Percentiles rank a stretch among this genome's conserved stretches.
Evolutionary conservation across 257 asterid genomes (phyloP).

Genomic region (Parsonsia alboflavescens): DNA sequence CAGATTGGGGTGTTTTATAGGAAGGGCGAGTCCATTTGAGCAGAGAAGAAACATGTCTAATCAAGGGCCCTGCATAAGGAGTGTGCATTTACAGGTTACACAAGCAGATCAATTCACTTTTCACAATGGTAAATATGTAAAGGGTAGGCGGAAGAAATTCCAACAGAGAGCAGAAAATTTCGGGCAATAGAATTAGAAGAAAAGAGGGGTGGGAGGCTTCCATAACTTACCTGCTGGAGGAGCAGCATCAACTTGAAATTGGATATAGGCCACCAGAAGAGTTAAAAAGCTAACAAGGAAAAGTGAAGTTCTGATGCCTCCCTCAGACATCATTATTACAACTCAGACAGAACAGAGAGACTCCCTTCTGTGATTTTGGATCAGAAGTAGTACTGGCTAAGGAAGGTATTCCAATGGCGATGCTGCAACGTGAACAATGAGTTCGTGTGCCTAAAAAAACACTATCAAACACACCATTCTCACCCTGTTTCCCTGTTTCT

Average conservation of each 20-base stretch:
- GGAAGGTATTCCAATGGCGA: background rate
- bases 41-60: conserved; percentile 72
- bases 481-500: background rate
- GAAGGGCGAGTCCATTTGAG: conserved; percentile 88
- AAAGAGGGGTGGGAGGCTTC: background rate
- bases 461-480: background rate
- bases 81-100: conserved; percentile 8
- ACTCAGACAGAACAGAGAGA: background rate
- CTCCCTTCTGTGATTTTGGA: background rate
- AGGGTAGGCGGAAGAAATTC: background rate
- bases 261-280: conserved; percentile 39
- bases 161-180: background rate
- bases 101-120: conserved; percentile 12
- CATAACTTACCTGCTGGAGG: conserved; percentile 72
- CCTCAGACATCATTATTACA: conserved; percentile 7
- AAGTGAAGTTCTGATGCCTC: conserved; percentile 43
- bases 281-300: conserved; percentile 36
- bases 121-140: background rate
- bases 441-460: background rate
- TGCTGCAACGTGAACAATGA: background rate
- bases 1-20: conserved; percentile 70
- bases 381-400: background rate
- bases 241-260: conserved; percentile 71
- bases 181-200: background rate
- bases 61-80: conserved; percentile 59